A percentile compares a stretch with the other conserved stretches of the same genome.
Evolutionary conservation across 2,329 filamentous ascomycete genomes (phyloP).

Genomic region (Cyanodermella asteris): DNA sequence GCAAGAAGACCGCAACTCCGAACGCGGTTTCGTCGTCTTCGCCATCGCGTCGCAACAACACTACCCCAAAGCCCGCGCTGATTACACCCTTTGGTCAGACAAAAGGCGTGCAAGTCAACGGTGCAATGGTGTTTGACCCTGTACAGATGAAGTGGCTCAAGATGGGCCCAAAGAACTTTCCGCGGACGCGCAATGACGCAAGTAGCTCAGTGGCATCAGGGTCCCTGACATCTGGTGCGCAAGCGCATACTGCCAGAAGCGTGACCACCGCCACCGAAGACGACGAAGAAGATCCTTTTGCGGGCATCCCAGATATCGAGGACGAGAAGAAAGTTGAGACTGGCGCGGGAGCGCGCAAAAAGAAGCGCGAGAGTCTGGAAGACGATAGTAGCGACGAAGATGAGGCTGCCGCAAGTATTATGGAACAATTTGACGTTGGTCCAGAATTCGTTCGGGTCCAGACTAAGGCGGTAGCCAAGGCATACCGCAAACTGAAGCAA

Average conservation of each 20-base stretch:
- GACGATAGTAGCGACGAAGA: constrained; percentile 9
- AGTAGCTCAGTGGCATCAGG: constrained; percentile 6
- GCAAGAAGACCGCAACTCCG: constrained; percentile 19
- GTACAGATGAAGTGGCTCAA: constrained; percentile 97
- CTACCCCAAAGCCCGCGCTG: constrained; percentile 39
- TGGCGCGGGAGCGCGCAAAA: neutral
- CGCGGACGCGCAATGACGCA: no score
- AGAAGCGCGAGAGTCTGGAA: constrained; percentile 2
- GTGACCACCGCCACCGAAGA: constrained; percentile 42
- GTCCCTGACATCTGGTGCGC: constrained; percentile 1
- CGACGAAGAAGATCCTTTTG: constrained; percentile 84
- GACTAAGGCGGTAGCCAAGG: no score
- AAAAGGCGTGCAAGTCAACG: constrained; percentile 78
- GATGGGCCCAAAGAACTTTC: no score
- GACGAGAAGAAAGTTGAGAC: constrained; percentile 26
- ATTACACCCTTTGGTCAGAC: constrained; percentile 76
- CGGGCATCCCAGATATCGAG: constrained; percentile 79
- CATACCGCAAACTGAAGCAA: neutral
- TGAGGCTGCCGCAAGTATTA: constrained; percentile 60
- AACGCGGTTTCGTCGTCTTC: no score
- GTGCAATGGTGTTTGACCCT: constrained; percentile 97
- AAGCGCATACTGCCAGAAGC: constrained; percentile 12
- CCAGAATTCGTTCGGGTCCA: constrained; percentile 89
- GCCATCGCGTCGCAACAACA: constrained; percentile 9
- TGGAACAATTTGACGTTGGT: constrained; percentile 93